These are phyloP conservation scores for Suhomyces wounanorum DNA, from an alignment of 1,139 yeast genomes.

Conservation along the genomic window DNA sequence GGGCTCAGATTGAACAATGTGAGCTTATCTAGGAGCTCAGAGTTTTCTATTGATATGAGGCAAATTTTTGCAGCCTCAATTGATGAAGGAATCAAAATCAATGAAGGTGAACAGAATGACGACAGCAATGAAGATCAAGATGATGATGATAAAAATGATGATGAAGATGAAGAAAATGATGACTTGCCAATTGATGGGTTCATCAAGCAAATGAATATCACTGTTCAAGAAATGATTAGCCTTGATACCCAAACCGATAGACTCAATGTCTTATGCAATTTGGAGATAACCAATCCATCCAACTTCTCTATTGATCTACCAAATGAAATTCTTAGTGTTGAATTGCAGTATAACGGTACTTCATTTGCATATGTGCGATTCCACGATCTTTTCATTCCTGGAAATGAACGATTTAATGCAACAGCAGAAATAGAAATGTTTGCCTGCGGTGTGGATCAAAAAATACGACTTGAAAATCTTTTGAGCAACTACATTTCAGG, in stretches of 20 bases:
- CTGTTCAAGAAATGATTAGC: slow-evolving; percentile 26
- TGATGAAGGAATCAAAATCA: not conserved
- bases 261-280: slow-evolving; percentile 29
- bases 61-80: not conserved
- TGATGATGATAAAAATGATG: not conserved
- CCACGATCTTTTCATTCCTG: slow-evolving; percentile 21
- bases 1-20: slow-evolving; percentile 7
- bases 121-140: not conserved
- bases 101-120: not conserved
- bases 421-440: slow-evolving; percentile 18
- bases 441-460: slow-evolving; percentile 14
- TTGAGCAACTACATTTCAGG: slow-evolving; percentile 29
- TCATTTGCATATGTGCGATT: slow-evolving; percentile 20
- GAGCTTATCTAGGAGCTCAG: slow-evolving; percentile 1
- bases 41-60: not conserved
- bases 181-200: slow-evolving; percentile 5
- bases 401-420: slow-evolving; percentile 17
- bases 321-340: slow-evolving; percentile 20
- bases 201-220: slow-evolving; percentile 20
- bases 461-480: slow-evolving; percentile 20
- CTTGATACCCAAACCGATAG: slow-evolving; percentile 25
- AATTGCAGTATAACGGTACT: slow-evolving; percentile 21
- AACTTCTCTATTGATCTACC: slow-evolving; percentile 26
- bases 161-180: not conserved
- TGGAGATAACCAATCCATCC: slow-evolving; percentile 43